Conservation (phyloP, 2,329 filamentous ascomycete species). For the Exophiala mesophila region DNA sequence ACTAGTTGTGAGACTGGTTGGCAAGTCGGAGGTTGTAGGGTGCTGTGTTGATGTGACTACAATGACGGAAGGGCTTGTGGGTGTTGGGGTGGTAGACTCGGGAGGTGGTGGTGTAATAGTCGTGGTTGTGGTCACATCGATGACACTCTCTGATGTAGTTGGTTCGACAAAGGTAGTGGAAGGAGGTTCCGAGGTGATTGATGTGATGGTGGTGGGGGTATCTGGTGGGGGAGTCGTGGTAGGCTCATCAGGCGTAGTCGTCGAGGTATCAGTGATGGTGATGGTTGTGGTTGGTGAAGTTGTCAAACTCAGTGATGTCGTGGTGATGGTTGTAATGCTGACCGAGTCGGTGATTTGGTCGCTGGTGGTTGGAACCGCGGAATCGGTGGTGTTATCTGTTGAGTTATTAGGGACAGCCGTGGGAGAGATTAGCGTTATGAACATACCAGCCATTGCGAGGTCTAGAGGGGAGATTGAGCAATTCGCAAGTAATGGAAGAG, state of each 20-base stretch:
- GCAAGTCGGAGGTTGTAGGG: conserved; percentile 27
- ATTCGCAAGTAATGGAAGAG: no score
- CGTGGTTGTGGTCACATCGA: conserved; percentile 22
- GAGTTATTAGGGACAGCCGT: no score
- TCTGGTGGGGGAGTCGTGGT: neutral
- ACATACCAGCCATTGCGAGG: neutral
- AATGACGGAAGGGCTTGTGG: conserved; percentile 22
- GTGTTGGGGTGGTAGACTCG: conserved; percentile 2
- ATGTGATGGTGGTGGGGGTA: conserved; percentile 27
- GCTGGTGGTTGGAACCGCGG: neutral
- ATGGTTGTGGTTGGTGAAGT: conserved; percentile 20
- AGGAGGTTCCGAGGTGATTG: conserved; percentile 23
- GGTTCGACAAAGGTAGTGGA: conserved; percentile 21
- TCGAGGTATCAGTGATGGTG: conserved; percentile 14
- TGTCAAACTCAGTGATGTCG: conserved; percentile 25
- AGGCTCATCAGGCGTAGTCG: conserved; percentile 11
- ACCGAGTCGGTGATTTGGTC: conserved; percentile 15
- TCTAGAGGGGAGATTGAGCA: no score
- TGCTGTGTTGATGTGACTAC: conserved; percentile 28
- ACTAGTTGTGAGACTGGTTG: conserved; percentile 16
- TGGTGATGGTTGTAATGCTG: conserved; percentile 26
- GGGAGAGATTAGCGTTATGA: neutral
- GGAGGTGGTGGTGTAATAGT: conserved; percentile 23
- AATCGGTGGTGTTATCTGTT: conserved; percentile 1
- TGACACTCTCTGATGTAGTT: conserved; percentile 23